phyloP scores from a whole-genome alignment of 352 stramenopile genomes.

The Pythium chondricola region DNA sequence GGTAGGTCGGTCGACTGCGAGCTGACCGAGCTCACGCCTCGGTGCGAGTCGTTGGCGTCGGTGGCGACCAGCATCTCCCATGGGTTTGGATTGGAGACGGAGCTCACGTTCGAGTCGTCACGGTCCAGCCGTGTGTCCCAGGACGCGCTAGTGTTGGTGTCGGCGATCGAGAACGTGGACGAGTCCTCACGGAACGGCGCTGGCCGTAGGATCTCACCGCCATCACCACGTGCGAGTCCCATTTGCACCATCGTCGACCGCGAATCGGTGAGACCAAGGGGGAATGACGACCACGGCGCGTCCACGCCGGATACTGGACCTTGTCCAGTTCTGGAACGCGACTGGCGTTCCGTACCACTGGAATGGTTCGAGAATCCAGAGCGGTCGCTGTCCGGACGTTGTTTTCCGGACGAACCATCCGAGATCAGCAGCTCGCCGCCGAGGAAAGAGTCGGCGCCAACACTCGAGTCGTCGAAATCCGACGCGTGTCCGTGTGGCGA shows the following conservation, averaged over 20 bases:
- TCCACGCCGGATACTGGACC: neutral
- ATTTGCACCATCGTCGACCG: conserved; percentile 5
- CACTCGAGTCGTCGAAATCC: conserved; percentile 2
- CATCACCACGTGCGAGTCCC: neutral
- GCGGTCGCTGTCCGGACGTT: neutral
- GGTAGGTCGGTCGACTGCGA: too few relatives aligned
- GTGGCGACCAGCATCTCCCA: conserved; percentile 9
- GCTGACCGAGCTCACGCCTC: conserved; percentile 6
- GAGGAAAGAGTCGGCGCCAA: conserved; percentile 10
- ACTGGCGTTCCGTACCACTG: neutral
- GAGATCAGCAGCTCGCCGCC: conserved; percentile 9
- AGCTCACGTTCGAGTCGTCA: conserved; percentile 10
- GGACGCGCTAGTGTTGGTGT: conserved; percentile 1
- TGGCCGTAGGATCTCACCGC: neutral
- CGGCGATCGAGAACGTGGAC: conserved; percentile 10
- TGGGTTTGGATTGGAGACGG: conserved; percentile 9
- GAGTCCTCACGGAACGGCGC: neutral
- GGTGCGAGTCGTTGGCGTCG: conserved; percentile 9
- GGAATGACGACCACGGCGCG: conserved; percentile 1
- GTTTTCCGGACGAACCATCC: neutral
- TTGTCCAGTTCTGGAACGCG: neutral
- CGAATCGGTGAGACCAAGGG: conserved; percentile 3
- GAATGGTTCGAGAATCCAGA: conserved; percentile 1
- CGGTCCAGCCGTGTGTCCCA: neutral
- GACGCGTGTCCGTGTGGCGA: conserved; percentile 2